Evolutionary conservation across 129 eudicot genomes (phyloP), one percentile per base, ranked within the genome.

Genomic region (Tagetes patula): DNA sequence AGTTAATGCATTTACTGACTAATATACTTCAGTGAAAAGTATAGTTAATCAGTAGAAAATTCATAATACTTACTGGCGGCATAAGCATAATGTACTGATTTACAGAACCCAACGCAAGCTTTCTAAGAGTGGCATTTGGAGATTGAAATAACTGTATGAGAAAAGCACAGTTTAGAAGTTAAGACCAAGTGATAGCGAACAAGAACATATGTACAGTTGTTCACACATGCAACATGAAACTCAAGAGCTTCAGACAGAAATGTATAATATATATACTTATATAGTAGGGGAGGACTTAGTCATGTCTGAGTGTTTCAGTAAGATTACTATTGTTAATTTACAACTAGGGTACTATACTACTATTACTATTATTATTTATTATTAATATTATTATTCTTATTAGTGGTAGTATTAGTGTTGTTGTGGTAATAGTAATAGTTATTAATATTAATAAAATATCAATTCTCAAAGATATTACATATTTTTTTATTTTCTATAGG

Each of bases 21-120:
- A 78, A 48, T 56, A 78, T 60, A 45, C 46, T 54, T 50, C 71
- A 56, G 72, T 65, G 34, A 47, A 36, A 70, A 74, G 54, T 65
- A 33, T 5, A 70, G 48, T 66, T 63, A 62, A 49, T 63, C 50
- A 64, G 73, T 36, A 12, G 1, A 42, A 70, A 39, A 12, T 1
- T 38, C 72, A 34, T n/a, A 56, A 59, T 70, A 88, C 96, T 90
- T 80, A 94, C 99, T 56, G 84, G 72, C 69, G 99, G 99, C 99
- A 94, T 94, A 72, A 94, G 68, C 99, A 94, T 90, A 49, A 94
- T 86, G 74, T 79, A 94, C 72, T 94, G 99, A 80, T 94, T 90
- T 41, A 94, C 97, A 27, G 91, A 88, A 73, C 81, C 85, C 84
- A 94, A 79, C 20, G 99, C 87, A 67, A 90, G 91, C 83, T 90